phyloP scores from a whole-genome alignment of 352 stramenopile genomes.

The Pythium volutum region DNA sequence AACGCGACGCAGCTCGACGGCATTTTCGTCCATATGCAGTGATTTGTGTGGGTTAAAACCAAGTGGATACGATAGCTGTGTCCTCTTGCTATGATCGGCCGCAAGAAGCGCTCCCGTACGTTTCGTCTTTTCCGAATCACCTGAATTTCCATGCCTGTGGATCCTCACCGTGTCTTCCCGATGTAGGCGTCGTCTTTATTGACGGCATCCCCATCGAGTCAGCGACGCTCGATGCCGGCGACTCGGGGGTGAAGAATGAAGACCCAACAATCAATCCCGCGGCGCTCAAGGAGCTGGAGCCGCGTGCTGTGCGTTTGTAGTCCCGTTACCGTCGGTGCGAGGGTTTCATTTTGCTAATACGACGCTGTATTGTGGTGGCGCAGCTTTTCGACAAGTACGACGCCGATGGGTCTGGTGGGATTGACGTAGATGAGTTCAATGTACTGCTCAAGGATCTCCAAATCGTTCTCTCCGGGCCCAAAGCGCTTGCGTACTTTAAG shows the following conservation, averaged over 20 bases:
- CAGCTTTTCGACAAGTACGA: slow-evolving; percentile 87
- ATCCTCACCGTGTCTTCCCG: background rate
- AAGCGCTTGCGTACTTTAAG: slow-evolving; percentile 76
- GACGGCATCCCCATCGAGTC: slow-evolving; percentile 75
- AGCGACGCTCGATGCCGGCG: slow-evolving; percentile 43
- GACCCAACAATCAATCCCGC: slow-evolving; percentile 37
- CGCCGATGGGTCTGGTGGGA: slow-evolving; percentile 65
- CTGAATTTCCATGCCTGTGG: background rate
- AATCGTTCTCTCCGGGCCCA: slow-evolving; percentile 62
- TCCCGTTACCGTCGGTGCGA: background rate
- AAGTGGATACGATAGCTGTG: background rate
- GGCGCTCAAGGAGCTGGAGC: slow-evolving; percentile 45
- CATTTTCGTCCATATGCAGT: background rate
- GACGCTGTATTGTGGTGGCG: background rate
- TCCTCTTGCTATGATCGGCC: slow-evolving; percentile 38
- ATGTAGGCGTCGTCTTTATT: slow-evolving; percentile 63
- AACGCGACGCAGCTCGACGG: background rate
- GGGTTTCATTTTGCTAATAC: background rate
- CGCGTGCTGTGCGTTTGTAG: slow-evolving; percentile 33
- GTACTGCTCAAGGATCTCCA: slow-evolving; percentile 58
- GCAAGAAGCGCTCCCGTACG: slow-evolving; percentile 27
- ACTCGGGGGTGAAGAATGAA: slow-evolving; percentile 37
- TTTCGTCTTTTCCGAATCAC: background rate
- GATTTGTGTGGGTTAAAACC: background rate
- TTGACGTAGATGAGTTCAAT: slow-evolving; percentile 79